A percentile compares a stretch with the other conserved stretches of the same genome.
Evolutionary conservation across 176 grass and related monocot species (phyloP).

Genomic region (Phragmites australis): DNA sequence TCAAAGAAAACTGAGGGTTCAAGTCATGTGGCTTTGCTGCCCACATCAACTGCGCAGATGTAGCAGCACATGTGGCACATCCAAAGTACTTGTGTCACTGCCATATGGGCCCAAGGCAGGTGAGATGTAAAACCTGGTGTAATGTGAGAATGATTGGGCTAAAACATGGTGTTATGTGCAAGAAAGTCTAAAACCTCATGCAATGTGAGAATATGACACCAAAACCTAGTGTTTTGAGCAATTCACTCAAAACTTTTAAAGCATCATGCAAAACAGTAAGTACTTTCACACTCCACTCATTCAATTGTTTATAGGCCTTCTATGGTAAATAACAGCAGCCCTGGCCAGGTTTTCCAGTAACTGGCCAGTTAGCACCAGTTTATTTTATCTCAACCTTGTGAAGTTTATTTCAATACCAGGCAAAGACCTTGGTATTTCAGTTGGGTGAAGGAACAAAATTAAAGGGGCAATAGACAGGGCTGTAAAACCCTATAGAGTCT

Average conservation of each 20-base stretch:
- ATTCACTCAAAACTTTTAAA: background rate
- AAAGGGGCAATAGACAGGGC: background rate
- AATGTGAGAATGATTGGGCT: too few species aligned
- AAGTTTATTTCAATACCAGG: background rate
- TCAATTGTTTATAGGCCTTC: background rate
- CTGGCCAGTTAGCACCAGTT: background rate
- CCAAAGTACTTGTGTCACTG: too few species aligned
- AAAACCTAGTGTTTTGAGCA: too few species aligned
- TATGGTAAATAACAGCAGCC: background rate
- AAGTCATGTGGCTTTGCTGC: too few species aligned
- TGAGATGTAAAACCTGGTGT: too few species aligned
- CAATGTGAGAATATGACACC: too few species aligned
- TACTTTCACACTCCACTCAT: background rate
- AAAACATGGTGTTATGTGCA: too few species aligned
- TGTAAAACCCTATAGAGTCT: background rate
- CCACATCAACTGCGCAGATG: too few species aligned
- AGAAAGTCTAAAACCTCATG: too few species aligned
- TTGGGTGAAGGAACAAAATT: background rate
- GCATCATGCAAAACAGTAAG: background rate
- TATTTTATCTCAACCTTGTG: background rate
- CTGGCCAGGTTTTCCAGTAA: background rate
- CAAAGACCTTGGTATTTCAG: background rate
- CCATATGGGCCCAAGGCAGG: too few species aligned
- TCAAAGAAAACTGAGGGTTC: too few species aligned
- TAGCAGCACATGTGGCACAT: too few species aligned